These are phyloP conservation scores for Secale cereale DNA, from an alignment of 176 grass and related monocot species.

Conservation along the genomic window DNA sequence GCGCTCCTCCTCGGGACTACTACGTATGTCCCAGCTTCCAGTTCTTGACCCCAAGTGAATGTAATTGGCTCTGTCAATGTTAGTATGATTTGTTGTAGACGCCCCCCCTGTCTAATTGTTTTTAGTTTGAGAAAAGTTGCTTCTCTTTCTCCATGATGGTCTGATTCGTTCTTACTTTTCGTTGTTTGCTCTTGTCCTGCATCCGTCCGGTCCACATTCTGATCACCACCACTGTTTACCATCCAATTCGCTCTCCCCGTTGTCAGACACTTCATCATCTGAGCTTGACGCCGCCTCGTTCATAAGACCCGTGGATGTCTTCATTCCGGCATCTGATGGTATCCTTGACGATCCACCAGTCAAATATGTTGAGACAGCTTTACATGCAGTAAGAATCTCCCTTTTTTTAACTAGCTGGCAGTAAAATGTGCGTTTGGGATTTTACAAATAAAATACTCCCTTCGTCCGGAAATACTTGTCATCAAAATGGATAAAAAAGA, in stretches of 20 bases:
- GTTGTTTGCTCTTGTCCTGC: background rate
- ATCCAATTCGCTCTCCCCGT: background rate
- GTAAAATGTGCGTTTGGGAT: too few relatives aligned
- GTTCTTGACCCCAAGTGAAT: too few relatives aligned
- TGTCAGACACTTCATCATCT: constrained; percentile 22
- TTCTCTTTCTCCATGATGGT: too few relatives aligned
- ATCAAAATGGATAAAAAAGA: too few relatives aligned
- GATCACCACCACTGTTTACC: background rate
- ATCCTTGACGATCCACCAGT: background rate
- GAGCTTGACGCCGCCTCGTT: background rate
- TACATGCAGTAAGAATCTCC: constrained; percentile 46
- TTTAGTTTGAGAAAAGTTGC: too few relatives aligned
- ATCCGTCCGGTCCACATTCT: background rate
- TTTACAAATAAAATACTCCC: too few relatives aligned
- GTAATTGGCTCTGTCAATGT: too few relatives aligned
- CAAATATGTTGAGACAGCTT: constrained; percentile 40
- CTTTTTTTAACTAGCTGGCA: constrained; percentile 64
- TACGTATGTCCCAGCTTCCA: too few relatives aligned
- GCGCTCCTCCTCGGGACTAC: too few relatives aligned
- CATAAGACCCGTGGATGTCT: constrained; percentile 35
- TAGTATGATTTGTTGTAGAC: too few relatives aligned
- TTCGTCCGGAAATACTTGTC: too few relatives aligned
- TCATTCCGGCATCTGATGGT: constrained; percentile 22
- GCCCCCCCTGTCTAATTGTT: too few relatives aligned
- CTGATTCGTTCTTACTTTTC: background rate